Base-by-base conservation (phyloP, 768 basidiomycete species). In the Pisolithus albus region DNA sequence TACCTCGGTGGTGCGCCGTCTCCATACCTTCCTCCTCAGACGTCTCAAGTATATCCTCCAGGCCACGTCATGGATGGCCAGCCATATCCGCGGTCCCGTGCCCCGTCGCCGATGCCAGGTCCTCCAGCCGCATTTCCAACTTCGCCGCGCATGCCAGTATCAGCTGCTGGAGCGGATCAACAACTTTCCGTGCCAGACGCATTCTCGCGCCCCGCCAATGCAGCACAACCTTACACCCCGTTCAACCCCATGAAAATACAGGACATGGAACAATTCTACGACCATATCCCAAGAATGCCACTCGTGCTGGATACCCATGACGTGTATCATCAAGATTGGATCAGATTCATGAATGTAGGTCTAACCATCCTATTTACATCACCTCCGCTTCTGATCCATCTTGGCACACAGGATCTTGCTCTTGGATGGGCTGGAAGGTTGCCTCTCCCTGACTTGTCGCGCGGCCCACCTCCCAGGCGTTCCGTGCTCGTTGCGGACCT, bases 281-380 rank as follows among this genome's bases (percentile, higher is more conserved):
- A 83, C 39, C 73, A 74, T 15, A 72, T 82, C 38, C 86, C 88
- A 11, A 77, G 81, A 59, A 84, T 92, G 81, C 89, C 89, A 7
- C 55, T 74, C 6, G 80, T 85, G 10, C 77, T 92, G 21, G 74
- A 79, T 34, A 75, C 86, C 18, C 89, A 91, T 60, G 89, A 92
- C 59, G 82, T 90, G 9, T 81, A 81, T 54, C 75, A 78, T 54
- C 82, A 84, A 50, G 89, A 92, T 60, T 92, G 89, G 89, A 80
- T 76, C 55, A 74, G 89, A 47, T 79, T 88, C 59, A 85, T 86
- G 75, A 80, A 82, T 70, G 88, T 87, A 60, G 11, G 78, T 73
- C 18, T 15, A 13, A 10, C 4, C 37, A 28, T 28, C 41, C 46
- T 38, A 3, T 38, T 24, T 5, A 11, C 1, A 1, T 34, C 42